Conservation (phyloP, 352 stramenopile species). For the Thalassiosira gravida region DNA sequence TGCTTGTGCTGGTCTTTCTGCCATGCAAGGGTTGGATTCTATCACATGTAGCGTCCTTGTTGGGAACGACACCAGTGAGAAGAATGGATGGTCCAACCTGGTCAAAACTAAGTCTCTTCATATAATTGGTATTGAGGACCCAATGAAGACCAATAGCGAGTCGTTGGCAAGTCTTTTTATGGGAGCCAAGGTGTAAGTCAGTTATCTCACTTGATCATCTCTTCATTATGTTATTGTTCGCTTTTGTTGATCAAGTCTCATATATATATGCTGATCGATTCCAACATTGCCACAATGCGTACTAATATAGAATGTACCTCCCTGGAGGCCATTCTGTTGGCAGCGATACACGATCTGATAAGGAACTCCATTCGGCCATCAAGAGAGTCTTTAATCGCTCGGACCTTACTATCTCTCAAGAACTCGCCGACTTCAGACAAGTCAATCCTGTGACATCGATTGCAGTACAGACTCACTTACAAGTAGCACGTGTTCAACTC, state of each 20-base stretch:
- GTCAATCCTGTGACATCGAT: neutral
- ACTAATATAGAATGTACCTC: slow-evolving; percentile 26
- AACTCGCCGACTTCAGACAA: neutral
- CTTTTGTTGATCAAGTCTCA: no score
- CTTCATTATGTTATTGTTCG: no score
- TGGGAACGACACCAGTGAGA: neutral
- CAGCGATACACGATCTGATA: neutral
- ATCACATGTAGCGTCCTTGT: neutral
- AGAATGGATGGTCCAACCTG: neutral
- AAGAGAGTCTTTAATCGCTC: neutral
- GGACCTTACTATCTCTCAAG: neutral
- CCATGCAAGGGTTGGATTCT: no score
- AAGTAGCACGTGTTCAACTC: slow-evolving; percentile 5
- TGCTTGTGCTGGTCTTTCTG: no score
- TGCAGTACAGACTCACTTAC: neutral
- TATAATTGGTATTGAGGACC: slow-evolving; percentile 36
- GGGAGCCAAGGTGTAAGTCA: neutral
- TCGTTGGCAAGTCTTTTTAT: neutral
- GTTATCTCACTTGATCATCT: no score
- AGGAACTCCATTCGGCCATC: neutral
- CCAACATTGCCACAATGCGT: no score
- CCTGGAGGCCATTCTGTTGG: slow-evolving; percentile 27
- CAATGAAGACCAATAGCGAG: slow-evolving; percentile 15
- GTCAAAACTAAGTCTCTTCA: slow-evolving; percentile 16
- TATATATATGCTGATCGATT: no score